phyloP scores from a whole-genome alignment of 2,329 filamentous ascomycete species.

The Pyricularia pennisetigena region DNA sequence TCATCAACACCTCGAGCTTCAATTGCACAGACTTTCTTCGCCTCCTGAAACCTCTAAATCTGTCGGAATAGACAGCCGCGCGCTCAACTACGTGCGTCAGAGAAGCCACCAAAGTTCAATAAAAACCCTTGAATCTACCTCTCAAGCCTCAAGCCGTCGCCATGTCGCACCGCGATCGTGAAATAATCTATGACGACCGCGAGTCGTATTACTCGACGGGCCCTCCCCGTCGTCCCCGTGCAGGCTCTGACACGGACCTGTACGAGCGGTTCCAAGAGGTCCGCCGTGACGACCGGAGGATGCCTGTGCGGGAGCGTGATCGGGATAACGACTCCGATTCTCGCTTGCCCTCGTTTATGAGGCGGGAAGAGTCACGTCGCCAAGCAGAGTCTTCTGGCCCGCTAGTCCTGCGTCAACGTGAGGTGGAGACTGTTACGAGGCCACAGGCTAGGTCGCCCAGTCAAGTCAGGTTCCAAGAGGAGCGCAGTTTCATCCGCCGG shows the following conservation, averaged over 20 bases:
- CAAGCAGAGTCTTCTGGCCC: constrained; percentile 34
- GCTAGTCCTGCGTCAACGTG: constrained; percentile 43
- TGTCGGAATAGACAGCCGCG: neutral
- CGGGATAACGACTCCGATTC: constrained; percentile 32
- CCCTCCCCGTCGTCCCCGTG: neutral
- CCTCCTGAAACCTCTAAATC: neutral
- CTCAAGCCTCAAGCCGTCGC: neutral
- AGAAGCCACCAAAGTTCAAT: neutral
- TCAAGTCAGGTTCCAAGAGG: constrained; percentile 20
- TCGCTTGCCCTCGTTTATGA: constrained; percentile 39
- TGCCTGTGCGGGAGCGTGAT: constrained; percentile 27
- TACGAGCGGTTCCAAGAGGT: constrained; percentile 4
- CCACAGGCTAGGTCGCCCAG: constrained; percentile 32
- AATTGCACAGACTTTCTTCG: neutral
- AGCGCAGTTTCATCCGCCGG: constrained; percentile 29
- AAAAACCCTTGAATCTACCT: neutral
- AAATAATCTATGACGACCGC: constrained; percentile 4
- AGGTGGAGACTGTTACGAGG: constrained; percentile 43
- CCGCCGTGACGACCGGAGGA: neutral
- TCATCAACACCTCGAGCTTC: neutral
- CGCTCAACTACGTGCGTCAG: neutral
- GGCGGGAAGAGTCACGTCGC: constrained; percentile 30
- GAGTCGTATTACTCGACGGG: constrained; percentile 5
- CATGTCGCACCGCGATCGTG: constrained; percentile 2
- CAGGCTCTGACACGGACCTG: neutral